phyloP scores from a whole-genome alignment of 2,329 filamentous ascomycete genomes.

The Aspergillus costaricaensis region DNA sequence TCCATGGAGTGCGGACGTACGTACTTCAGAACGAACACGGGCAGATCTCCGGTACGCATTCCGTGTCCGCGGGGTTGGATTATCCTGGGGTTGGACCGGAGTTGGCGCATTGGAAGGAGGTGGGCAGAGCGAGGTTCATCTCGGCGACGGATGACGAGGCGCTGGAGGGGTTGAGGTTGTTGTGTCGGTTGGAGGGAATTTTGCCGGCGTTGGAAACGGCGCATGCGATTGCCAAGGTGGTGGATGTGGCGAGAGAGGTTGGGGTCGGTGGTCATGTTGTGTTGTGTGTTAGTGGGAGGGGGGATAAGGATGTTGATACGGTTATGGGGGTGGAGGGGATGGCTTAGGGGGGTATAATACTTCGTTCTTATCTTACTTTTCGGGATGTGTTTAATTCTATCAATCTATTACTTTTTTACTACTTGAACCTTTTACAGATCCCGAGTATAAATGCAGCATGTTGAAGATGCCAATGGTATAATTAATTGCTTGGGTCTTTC shows the following conservation, averaged over 20 bases:
- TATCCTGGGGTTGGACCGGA: constrained; percentile 96
- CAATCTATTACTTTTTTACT: too few relatives aligned
- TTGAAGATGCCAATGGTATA: too few relatives aligned
- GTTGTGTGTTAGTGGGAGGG: constrained; percentile 84
- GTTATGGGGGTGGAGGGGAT: constrained; percentile 83
- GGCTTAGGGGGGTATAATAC: constrained; percentile 44
- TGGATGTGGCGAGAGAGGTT: constrained; percentile 89
- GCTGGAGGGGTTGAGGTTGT: constrained; percentile 77
- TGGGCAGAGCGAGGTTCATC: constrained; percentile 76
- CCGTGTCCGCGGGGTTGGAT: constrained; percentile 88
- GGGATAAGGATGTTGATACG: constrained; percentile 97
- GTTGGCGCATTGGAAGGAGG: constrained; percentile 87
- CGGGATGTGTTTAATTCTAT: too few relatives aligned
- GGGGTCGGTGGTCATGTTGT: constrained; percentile 81
- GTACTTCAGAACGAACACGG: constrained; percentile 87
- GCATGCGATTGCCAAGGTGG: constrained; percentile 82
- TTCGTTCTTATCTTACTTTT: too few relatives aligned
- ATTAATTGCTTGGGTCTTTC: too few relatives aligned
- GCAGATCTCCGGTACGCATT: constrained; percentile 89
- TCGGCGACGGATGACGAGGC: constrained; percentile 87
- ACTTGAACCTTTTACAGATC: too few relatives aligned
- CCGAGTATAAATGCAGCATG: too few relatives aligned
- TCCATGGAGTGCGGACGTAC: constrained; percentile 92
- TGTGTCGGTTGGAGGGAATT: constrained; percentile 88
- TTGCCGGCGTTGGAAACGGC: constrained; percentile 91